A percentile compares a stretch with the other conserved stretches of the same genome.
Conservation (phyloP, 176 grass and related monocot genomes). For the Alloteropsis semialata region DNA sequence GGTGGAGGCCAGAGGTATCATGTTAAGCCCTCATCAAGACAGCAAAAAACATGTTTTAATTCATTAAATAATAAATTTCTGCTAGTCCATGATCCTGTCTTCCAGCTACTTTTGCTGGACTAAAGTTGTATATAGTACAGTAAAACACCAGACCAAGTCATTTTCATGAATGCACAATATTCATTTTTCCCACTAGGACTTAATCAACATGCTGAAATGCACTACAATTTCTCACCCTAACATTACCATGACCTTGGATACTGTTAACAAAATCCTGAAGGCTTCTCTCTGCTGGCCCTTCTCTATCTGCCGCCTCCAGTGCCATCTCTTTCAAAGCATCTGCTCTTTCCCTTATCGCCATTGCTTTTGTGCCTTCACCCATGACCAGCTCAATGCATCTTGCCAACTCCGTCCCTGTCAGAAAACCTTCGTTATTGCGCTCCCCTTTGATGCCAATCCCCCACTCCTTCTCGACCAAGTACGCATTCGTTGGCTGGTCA, state of each 20-base stretch:
- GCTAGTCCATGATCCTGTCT: too few species aligned
- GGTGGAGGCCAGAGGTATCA: too few species aligned
- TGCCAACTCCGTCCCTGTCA: conserved; percentile 39
- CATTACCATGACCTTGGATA: neutral
- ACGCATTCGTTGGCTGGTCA: conserved; percentile 33
- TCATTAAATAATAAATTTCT: too few species aligned
- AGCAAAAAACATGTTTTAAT: neutral
- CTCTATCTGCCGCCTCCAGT: neutral
- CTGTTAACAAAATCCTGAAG: neutral
- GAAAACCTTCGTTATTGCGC: conserved; percentile 10
- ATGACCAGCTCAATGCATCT: conserved; percentile 52
- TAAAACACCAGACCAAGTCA: too few species aligned
- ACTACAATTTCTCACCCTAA: too few species aligned
- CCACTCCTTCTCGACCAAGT: conserved; percentile 37
- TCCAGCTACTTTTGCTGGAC: too few species aligned
- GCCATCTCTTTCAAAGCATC: conserved; percentile 15
- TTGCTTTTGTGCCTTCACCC: conserved; percentile 8
- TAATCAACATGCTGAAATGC: too few species aligned
- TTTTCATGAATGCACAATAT: too few species aligned
- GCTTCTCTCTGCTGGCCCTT: conserved; percentile 14
- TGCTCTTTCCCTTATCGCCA: conserved; percentile 12
- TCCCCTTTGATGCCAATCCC: conserved; percentile 1
- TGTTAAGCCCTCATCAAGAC: neutral
- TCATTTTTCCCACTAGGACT: too few species aligned
- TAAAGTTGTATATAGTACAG: too few species aligned